phyloP scores from a whole-genome alignment of 352 stramenopile genomes.

The Aphanomyces euteiches region DNA sequence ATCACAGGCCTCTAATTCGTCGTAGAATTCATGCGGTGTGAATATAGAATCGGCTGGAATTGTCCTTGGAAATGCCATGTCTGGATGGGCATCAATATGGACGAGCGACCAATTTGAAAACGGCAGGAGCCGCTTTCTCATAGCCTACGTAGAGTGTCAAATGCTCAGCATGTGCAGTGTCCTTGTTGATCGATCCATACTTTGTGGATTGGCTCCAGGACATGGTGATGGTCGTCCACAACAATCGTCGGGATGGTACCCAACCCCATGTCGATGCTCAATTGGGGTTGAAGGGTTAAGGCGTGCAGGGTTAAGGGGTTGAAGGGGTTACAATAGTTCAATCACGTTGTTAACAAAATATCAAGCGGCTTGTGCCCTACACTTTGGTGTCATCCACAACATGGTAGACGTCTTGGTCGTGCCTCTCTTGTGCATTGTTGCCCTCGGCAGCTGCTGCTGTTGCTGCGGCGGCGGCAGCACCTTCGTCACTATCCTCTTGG shows the following conservation, averaged over 20 bases:
- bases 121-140: conserved; percentile 60
- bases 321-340: too few relatives aligned
- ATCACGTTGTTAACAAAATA: too few relatives aligned
- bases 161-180: background rate
- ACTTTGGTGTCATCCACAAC: conserved; percentile 16
- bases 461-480: background rate
- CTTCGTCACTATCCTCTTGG: background rate
- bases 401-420: conserved; percentile 13
- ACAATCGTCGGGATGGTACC: conserved; percentile 34
- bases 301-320: too few relatives aligned
- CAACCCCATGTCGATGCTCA: too few relatives aligned
- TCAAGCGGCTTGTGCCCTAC: background rate
- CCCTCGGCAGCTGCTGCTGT: background rate
- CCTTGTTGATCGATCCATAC: conserved; percentile 26
- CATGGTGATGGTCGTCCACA: conserved; percentile 78
- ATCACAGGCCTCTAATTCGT: conserved; percentile 56
- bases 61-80: conserved; percentile 66
- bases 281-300: too few relatives aligned
- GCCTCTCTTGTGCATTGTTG: background rate
- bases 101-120: conserved; percentile 65
- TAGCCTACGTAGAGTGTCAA: conserved; percentile 41
- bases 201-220: conserved; percentile 65
- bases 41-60: conserved; percentile 53
- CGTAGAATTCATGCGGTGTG: conserved; percentile 63
- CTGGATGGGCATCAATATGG: conserved; percentile 83